phyloP scores from a whole-genome alignment of 1,284 basidiomycete species.

The Macrocystidia cucumis region DNA sequence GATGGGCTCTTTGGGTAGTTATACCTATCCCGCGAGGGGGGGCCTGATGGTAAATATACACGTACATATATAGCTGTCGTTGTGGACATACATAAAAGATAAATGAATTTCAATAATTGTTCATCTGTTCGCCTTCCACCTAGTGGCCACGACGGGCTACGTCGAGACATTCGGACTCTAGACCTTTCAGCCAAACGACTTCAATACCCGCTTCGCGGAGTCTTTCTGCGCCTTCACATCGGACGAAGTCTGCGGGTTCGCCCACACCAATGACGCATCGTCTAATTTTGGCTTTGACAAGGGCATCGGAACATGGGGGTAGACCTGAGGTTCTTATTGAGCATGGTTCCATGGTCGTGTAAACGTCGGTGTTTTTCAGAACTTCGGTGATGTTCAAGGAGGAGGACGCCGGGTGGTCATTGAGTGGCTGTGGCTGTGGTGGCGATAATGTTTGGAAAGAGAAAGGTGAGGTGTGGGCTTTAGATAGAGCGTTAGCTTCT shows the following conservation, averaged over 20 bases:
- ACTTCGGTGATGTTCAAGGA: constrained; percentile 17
- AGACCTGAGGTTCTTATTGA: constrained; percentile 86
- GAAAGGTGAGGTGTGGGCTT: no score
- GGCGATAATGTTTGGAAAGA: constrained; percentile 32
- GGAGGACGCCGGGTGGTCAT: constrained; percentile 23
- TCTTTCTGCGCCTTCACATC: constrained; percentile 81
- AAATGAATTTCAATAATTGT: background rate
- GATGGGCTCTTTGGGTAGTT: background rate
- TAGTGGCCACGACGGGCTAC: constrained; percentile 59
- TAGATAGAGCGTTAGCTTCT: constrained; percentile 89
- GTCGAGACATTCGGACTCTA: constrained; percentile 71
- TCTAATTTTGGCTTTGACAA: constrained; percentile 66
- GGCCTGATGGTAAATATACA: background rate
- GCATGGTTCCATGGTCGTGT: constrained; percentile 97
- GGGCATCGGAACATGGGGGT: constrained; percentile 79
- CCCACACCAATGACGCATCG: constrained; percentile 86
- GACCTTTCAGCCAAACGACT: constrained; percentile 66
- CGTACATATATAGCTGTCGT: background rate
- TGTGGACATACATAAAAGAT: background rate
- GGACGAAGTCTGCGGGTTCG: constrained; percentile 94
- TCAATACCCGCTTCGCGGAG: constrained; percentile 72
- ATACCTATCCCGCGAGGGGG: no score
- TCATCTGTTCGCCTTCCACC: constrained; percentile 3
- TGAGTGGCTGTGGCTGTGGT: constrained; percentile 33
- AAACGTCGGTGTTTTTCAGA: constrained; percentile 65